These are phyloP conservation scores for Dovyalis caffra DNA, from an alignment of 345 rosid genomes.

Conservation along the genomic window DNA sequence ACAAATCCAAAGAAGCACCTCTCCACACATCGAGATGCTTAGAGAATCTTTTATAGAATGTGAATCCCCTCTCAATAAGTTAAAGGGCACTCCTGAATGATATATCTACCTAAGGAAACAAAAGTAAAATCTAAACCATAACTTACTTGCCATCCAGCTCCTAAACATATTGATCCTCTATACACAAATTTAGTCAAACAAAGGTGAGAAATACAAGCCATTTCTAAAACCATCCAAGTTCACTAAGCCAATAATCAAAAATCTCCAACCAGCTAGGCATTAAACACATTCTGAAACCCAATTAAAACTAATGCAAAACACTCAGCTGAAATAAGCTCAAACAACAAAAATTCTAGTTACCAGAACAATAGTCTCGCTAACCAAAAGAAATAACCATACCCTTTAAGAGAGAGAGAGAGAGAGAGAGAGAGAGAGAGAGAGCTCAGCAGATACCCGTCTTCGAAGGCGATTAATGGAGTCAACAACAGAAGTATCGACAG, in stretches of 20 bases:
- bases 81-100: too few relatives aligned
- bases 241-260: too few relatives aligned
- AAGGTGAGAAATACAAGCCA: background rate
- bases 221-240: background rate
- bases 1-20: too few relatives aligned
- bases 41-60: too few relatives aligned
- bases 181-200: background rate
- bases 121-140: background rate
- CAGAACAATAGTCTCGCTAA: background rate
- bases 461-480: constrained; percentile 46
- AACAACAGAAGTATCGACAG: constrained; percentile 23
- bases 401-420: background rate
- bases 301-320: background rate
- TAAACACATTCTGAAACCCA: background rate
- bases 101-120: background rate
- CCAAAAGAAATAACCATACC: background rate
- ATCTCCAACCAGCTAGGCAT: background rate
- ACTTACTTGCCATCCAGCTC: background rate
- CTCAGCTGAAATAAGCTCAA: background rate
- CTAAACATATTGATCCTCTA: background rate
- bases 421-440: too few relatives aligned
- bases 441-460: constrained; percentile 49
- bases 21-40: too few relatives aligned
- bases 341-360: background rate
- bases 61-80: too few relatives aligned